Base-by-base conservation (phyloP, 495 filamentous ascomycete species). In the Diplogelasinospora grovesii region DNA sequence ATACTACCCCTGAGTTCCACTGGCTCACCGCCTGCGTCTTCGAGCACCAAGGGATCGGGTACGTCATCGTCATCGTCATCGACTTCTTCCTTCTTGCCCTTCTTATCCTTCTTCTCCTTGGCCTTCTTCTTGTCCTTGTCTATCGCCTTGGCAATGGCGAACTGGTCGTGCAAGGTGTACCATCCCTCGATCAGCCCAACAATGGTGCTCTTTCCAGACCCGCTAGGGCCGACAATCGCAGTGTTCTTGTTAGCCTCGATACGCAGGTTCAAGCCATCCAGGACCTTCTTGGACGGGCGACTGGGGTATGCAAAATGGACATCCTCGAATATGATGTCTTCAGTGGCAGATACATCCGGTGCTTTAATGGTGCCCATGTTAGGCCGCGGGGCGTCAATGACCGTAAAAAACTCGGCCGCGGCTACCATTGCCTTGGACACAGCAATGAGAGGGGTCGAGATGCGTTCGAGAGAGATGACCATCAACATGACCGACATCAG, bases 171-270 rank as follows among this genome's bases (percentile, higher is more conserved):
- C 24, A 93, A 82, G 22, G 86, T 78, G 53, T 98, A 98, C 72
- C 95, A 97, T 2, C 90, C 77, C 55, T 96, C 88, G 26, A 97
- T 77, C 6, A 98, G 66, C 0, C 87, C 89, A 19, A 96, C 83
- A 13, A 96, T 85, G 0, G 89, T 96, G 48, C 82, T 88, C 65
- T 98, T 98, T 24, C 90, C 83, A 28, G 84, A 86, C 11, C 83
- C 83, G 13, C 85, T 87, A 8, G 89, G 78, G 7, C 90, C 85
- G 27, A 94, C 86, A 34, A 97, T 73, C n/a, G 89, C 87, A 19
- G 86, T 86, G 26, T 87, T 83, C 57, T 89, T 85, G 10, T 89
- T 89, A 5, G 88, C 79, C 24, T 77, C 73, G 30, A 86, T 75
- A 7, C 43, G 57, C 5, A 85, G 57, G 31, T 66, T 70, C 22